phyloP scores from a whole-genome alignment of 305 asterid genomes.

The Caryopteris hybrid region DNA sequence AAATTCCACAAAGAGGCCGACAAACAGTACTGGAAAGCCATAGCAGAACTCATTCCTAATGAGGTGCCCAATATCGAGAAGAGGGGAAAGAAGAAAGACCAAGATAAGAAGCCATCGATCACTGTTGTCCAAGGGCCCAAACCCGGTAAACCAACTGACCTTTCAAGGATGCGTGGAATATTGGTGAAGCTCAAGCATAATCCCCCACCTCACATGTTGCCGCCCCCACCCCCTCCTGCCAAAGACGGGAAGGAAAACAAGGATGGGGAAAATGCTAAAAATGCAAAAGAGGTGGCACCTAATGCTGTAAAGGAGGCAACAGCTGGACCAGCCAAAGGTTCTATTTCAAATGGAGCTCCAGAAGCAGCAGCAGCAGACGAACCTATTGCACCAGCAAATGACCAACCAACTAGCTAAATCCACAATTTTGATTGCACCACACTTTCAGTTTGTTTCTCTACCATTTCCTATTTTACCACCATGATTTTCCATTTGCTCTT shows the following conservation, averaged over 20 bases:
- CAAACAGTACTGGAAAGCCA: slow-evolving; percentile 95
- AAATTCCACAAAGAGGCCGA: slow-evolving; percentile 92
- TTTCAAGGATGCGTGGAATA: slow-evolving; percentile 91
- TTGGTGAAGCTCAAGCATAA: slow-evolving; percentile 90
- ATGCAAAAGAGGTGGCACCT: slow-evolving; percentile 36
- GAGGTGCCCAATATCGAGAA: slow-evolving; percentile 88
- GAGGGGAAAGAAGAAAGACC: slow-evolving; percentile 87
- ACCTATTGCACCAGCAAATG: slow-evolving; percentile 28
- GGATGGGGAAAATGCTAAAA: slow-evolving; percentile 44
- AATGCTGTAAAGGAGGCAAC: slow-evolving; percentile 33
- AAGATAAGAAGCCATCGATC: slow-evolving; percentile 88
- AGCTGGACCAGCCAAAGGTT: slow-evolving; percentile 38
- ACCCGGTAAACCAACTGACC: slow-evolving; percentile 97
- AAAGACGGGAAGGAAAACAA: slow-evolving; percentile 59
- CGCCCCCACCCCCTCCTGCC: slow-evolving; percentile 79
- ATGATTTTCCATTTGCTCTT: neutral
- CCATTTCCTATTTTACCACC: slow-evolving; percentile 3
- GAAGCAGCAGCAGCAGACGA: slow-evolving; percentile 32
- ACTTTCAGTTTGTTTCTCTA: neutral
- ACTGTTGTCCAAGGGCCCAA: slow-evolving; percentile 92
- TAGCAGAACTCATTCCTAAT: slow-evolving; percentile 83
- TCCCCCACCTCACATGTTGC: slow-evolving; percentile 94
- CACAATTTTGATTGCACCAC: slow-evolving; percentile 6
- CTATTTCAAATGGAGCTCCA: slow-evolving; percentile 35
- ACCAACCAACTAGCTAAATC: slow-evolving; percentile 29